Percentiles rank a stretch among this genome's conserved stretches.
Evolutionary conservation across 2,329 filamentous ascomycete genomes (phyloP).

Genomic region (Penicillium sp.): DNA sequence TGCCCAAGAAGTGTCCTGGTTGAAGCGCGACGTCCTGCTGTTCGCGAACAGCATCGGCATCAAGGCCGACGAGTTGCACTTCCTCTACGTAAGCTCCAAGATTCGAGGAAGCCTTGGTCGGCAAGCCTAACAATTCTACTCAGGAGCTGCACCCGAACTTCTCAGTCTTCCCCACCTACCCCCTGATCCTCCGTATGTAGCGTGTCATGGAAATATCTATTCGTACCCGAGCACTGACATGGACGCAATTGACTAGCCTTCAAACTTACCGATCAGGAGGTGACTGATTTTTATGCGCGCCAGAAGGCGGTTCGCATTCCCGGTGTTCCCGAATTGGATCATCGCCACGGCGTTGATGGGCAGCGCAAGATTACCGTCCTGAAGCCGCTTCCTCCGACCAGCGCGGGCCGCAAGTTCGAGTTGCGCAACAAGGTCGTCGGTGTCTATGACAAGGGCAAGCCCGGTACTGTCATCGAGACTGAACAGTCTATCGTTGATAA

Average conservation of each 20-base stretch:
- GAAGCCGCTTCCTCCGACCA: constrained; percentile 71
- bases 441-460: constrained; percentile 86
- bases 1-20: constrained; percentile 71
- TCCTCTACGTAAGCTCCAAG: constrained; percentile 68
- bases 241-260: constrained; percentile 55
- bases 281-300: constrained; percentile 78
- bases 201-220: neutral
- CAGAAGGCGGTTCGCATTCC: constrained; percentile 67
- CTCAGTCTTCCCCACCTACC: constrained; percentile 83
- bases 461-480: constrained; percentile 76
- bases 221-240: constrained; percentile 34
- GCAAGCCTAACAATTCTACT: neutral
- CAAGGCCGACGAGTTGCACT: constrained; percentile 84
- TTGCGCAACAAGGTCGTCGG: constrained; percentile 74
- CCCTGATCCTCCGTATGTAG: constrained; percentile 69
- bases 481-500: constrained; percentile 75
- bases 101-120: neutral
- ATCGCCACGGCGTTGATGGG: constrained; percentile 73
- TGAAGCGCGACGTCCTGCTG: constrained; percentile 82
- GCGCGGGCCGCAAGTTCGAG: constrained; percentile 71
- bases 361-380: constrained; percentile 76
- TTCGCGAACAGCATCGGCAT: constrained; percentile 88
- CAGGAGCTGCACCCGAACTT: constrained; percentile 88
- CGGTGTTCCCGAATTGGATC: constrained; percentile 73
- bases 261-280: constrained; percentile 72